Conservation (phyloP, 2,329 filamentous ascomycete genomes). For the Sclerotinia borealis region DNA sequence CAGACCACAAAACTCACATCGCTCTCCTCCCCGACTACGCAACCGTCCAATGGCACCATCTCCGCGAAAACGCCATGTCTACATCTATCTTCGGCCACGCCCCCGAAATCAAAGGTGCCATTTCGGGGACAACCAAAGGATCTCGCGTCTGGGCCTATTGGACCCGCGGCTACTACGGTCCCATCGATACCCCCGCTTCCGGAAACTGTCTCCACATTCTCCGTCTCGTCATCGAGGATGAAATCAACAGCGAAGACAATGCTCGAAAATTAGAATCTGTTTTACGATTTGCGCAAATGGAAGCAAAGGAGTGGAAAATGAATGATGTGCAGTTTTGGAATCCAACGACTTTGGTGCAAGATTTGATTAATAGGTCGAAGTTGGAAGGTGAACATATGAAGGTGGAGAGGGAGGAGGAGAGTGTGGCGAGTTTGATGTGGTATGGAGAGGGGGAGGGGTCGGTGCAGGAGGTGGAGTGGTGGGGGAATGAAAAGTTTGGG, state of each 20-base stretch:
- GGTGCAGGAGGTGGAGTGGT: slow-evolving; percentile 57
- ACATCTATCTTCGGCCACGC: slow-evolving; percentile 49
- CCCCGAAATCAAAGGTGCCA: slow-evolving; percentile 63
- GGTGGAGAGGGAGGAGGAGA: slow-evolving; percentile 55
- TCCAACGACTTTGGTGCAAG: slow-evolving; percentile 50
- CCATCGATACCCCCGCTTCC: slow-evolving; percentile 37
- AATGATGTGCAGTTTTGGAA: slow-evolving; percentile 77
- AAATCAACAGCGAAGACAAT: slow-evolving; percentile 38
- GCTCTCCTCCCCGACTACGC: slow-evolving; percentile 64
- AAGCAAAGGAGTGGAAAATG: slow-evolving; percentile 68
- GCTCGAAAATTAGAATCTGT: slow-evolving; percentile 54
- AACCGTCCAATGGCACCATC: slow-evolving; percentile 70
- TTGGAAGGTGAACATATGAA: slow-evolving; percentile 40
- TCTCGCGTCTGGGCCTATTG: slow-evolving; percentile 69
- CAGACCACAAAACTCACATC: slow-evolving; percentile 45
- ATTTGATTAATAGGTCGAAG: slow-evolving; percentile 42
- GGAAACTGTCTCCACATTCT: slow-evolving; percentile 67
- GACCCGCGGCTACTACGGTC: slow-evolving; percentile 59
- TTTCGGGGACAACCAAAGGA: slow-evolving; percentile 41
- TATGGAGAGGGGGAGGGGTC: slow-evolving; percentile 48
- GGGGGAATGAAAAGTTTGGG: slow-evolving; percentile 70
- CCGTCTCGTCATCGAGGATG: slow-evolving; percentile 59
- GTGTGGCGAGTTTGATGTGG: slow-evolving; percentile 68
- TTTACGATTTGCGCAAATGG: slow-evolving; percentile 57
- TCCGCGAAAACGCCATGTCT: slow-evolving; percentile 73